Evolutionary conservation across 257 asterid genomes (phyloP).

Genomic region (Misopates orontium): DNA sequence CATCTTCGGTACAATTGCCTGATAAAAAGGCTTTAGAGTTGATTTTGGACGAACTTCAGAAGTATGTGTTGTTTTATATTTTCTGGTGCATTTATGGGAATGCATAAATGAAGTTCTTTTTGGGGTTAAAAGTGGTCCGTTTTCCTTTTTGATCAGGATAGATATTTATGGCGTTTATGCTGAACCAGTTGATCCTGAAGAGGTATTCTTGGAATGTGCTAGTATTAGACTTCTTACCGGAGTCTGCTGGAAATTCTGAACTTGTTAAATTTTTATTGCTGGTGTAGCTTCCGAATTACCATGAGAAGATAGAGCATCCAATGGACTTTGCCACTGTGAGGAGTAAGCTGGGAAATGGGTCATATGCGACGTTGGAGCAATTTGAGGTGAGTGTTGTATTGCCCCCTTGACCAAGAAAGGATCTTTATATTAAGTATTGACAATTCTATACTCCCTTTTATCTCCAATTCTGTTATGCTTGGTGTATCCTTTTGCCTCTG

Average conservation of each 20-base stretch:
- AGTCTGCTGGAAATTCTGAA: slow-evolving; percentile 6
- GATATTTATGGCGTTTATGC: slow-evolving; percentile 94
- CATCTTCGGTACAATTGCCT: slow-evolving; percentile 57
- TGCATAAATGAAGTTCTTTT: too few relatives aligned
- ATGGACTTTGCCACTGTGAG: slow-evolving; percentile 97
- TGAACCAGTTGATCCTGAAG: slow-evolving; percentile 98
- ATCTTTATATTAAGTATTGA: too few relatives aligned
- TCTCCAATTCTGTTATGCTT: slow-evolving; percentile 1
- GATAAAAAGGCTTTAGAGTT: slow-evolving; percentile 79
- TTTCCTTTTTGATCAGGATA: slow-evolving; percentile 64
- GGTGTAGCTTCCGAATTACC: slow-evolving; percentile 94
- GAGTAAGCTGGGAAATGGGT: slow-evolving; percentile 74
- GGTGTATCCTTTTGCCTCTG: neutral
- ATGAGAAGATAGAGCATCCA: slow-evolving; percentile 82
- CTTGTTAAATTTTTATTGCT: slow-evolving; percentile 16
- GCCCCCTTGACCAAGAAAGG: too few relatives aligned
- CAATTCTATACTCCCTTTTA: too few relatives aligned
- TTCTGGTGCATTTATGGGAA: too few relatives aligned
- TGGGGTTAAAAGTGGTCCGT: slow-evolving; percentile 1
- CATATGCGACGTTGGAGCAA: slow-evolving; percentile 69
- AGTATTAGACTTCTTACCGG: neutral
- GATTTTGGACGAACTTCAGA: slow-evolving; percentile 92
- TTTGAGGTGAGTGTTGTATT: slow-evolving; percentile 56
- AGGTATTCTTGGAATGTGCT: slow-evolving; percentile 39
- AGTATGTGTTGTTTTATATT: slow-evolving; percentile 52